Evolutionary conservation across 2,329 filamentous ascomycete species (phyloP).

Genomic region (Colletotrichum cuscutae): DNA sequence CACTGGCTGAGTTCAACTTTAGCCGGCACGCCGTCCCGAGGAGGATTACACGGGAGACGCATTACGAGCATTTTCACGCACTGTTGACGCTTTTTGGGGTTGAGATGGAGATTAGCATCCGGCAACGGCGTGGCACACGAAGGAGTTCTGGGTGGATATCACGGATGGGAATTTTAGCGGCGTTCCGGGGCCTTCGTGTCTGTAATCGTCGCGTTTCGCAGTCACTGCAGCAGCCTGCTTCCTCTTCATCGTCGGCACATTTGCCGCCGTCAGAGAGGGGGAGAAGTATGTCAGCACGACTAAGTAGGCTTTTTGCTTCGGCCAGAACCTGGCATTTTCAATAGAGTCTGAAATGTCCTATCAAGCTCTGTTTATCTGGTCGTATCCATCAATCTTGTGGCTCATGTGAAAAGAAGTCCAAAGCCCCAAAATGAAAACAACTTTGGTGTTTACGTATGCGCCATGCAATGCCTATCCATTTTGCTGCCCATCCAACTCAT

Average conservation of each 20-base stretch:
- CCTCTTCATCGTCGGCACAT: neutral
- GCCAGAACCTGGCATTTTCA: constrained; percentile 25
- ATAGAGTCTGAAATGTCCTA: constrained; percentile 31
- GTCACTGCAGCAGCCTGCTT: constrained; percentile 9
- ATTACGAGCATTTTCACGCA: constrained; percentile 28
- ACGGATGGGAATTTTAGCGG: constrained; percentile 30
- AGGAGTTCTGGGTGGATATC: constrained; percentile 36
- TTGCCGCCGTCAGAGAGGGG: neutral
- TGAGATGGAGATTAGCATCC: constrained; percentile 35
- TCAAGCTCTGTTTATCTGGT: neutral
- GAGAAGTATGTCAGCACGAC: constrained; percentile 26
- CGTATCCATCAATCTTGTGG: neutral
- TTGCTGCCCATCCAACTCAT: neutral
- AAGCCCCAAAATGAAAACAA: neutral
- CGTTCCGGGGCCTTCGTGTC: constrained; percentile 34
- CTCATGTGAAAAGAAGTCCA: neutral
- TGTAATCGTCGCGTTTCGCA: constrained; percentile 17
- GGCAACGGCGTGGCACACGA: constrained; percentile 35
- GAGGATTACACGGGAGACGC: constrained; percentile 13
- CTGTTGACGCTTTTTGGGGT: constrained; percentile 27
- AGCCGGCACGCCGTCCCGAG: neutral
- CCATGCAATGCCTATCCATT: neutral
- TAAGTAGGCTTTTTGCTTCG: constrained; percentile 32
- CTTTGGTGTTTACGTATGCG: neutral
- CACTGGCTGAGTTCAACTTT: neutral